Conservation (phyloP, 2,329 filamentous ascomycete species). For the Venturiaceae sp. region DNA sequence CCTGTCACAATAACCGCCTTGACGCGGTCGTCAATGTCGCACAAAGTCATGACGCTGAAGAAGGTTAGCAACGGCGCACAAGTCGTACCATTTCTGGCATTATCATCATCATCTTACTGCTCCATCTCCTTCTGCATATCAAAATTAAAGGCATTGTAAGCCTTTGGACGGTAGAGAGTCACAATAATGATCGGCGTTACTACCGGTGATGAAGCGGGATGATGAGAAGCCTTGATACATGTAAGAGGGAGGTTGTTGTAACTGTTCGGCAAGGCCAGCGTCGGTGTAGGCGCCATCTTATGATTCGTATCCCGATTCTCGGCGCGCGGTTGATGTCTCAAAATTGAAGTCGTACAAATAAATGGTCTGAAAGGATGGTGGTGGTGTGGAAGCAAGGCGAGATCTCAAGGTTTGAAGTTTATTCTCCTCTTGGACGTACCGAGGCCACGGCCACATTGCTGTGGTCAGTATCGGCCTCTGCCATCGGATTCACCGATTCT, state of each 20-base stretch:
- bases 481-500: no score
- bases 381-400: no score
- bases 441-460: no score
- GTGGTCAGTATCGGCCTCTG: no score
- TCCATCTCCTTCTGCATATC: conserved; percentile 50
- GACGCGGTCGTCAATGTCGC: conserved; percentile 45
- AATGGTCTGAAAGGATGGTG: no score
- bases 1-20: conserved; percentile 47
- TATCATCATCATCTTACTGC: conserved; percentile 13
- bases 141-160: conserved; percentile 61
- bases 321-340: no score
- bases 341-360: no score
- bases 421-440: no score
- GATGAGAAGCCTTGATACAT: conserved; percentile 39
- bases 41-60: conserved; percentile 34
- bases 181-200: conserved; percentile 44
- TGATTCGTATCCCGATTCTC: no score
- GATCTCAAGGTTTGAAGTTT: no score
- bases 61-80: neutral
- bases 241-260: conserved; percentile 35
- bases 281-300: conserved; percentile 1
- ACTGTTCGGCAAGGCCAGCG: conserved; percentile 15
- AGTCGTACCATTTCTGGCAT: neutral
- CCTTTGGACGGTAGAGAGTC: conserved; percentile 53
- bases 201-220: conserved; percentile 18